Conservation (phyloP, 805 yeast genomes). For the Metschnikowia baotianmanensis region DNA sequence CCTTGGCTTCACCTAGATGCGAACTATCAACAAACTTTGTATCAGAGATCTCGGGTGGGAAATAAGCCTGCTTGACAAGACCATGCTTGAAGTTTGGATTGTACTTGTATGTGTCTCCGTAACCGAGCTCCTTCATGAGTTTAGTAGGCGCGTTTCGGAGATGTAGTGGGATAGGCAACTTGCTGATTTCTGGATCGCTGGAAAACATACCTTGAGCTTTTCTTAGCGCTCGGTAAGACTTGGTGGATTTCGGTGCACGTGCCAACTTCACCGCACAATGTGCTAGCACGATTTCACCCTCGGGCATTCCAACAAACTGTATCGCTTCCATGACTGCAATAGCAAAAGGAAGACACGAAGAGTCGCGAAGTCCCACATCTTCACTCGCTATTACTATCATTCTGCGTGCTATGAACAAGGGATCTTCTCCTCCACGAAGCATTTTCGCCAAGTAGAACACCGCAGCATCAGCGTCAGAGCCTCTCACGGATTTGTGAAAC, state of each 20-base stretch:
- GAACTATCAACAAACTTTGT: slow-evolving; percentile 50
- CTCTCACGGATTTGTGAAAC: slow-evolving; percentile 89
- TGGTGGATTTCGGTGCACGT: slow-evolving; percentile 79
- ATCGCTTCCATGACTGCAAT: slow-evolving; percentile 82
- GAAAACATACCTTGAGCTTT: slow-evolving; percentile 57
- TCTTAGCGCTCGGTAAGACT: slow-evolving; percentile 78
- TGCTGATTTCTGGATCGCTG: slow-evolving; percentile 55
- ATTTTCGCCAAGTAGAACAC: slow-evolving; percentile 81
- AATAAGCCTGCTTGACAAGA: slow-evolving; percentile 64
- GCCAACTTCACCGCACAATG: slow-evolving; percentile 94
- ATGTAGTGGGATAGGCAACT: slow-evolving; percentile 74
- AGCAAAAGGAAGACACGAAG: slow-evolving; percentile 81
- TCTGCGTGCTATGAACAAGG: slow-evolving; percentile 81
- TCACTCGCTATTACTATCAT: slow-evolving; percentile 95
- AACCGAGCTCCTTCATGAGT: slow-evolving; percentile 86
- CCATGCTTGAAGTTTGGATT: slow-evolving; percentile 81
- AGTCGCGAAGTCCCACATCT: slow-evolving; percentile 86
- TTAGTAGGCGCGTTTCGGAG: slow-evolving; percentile 92
- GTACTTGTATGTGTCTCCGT: slow-evolving; percentile 81
- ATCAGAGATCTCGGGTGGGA: slow-evolving; percentile 55
- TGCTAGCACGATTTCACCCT: slow-evolving; percentile 82
- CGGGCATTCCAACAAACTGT: slow-evolving; percentile 92
- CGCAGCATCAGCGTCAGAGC: slow-evolving; percentile 87
- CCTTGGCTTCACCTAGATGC: slow-evolving; percentile 48
- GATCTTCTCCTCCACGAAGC: slow-evolving; percentile 94